Evolutionary conservation across 2,329 filamentous ascomycete species (phyloP).

Genomic region (Alternaria arbusti): DNA sequence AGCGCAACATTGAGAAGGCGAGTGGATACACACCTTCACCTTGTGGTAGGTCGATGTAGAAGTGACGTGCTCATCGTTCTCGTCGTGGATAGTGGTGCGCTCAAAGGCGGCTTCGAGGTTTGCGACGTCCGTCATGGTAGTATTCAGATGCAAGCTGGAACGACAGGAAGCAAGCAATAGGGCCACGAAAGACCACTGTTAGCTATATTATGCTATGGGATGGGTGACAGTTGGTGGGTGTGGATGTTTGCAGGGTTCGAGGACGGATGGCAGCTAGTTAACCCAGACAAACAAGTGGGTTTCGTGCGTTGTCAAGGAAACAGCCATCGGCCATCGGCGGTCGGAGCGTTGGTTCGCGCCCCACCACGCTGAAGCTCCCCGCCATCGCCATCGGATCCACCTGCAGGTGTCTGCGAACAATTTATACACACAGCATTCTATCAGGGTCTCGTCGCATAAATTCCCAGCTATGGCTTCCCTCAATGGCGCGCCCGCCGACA

Average conservation of each 20-base stretch:
- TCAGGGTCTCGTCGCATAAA: neutral
- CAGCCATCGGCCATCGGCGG: conserved; percentile 13
- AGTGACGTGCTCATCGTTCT: conserved; percentile 70
- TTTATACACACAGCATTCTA: neutral
- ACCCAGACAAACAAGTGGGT: conserved; percentile 23
- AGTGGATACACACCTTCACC: conserved; percentile 68
- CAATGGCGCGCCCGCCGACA: conserved; percentile 43
- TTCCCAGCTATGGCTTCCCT: conserved; percentile 27
- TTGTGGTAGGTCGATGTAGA: conserved; percentile 70
- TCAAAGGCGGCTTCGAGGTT: conserved; percentile 87
- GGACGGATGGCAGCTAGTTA: conserved; percentile 8
- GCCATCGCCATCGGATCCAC: conserved; percentile 20
- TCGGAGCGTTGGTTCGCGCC: conserved; percentile 7
- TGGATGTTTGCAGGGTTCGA: conserved; percentile 8
- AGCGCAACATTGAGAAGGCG: conserved; percentile 8
- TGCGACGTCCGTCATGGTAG: conserved; percentile 62
- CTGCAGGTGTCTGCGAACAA: conserved; percentile 1
- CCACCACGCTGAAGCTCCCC: conserved; percentile 2
- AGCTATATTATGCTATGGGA: conserved; percentile 12
- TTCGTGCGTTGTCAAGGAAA: conserved; percentile 13
- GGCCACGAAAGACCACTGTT: conserved; percentile 7
- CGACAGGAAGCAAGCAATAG: conserved; percentile 14
- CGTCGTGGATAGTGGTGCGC: conserved; percentile 86
- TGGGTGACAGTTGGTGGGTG: conserved; percentile 18
- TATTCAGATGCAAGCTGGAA: conserved; percentile 4